phyloP scores from a whole-genome alignment of 768 basidiomycete species.

The Saitozyma podzolica region DNA sequence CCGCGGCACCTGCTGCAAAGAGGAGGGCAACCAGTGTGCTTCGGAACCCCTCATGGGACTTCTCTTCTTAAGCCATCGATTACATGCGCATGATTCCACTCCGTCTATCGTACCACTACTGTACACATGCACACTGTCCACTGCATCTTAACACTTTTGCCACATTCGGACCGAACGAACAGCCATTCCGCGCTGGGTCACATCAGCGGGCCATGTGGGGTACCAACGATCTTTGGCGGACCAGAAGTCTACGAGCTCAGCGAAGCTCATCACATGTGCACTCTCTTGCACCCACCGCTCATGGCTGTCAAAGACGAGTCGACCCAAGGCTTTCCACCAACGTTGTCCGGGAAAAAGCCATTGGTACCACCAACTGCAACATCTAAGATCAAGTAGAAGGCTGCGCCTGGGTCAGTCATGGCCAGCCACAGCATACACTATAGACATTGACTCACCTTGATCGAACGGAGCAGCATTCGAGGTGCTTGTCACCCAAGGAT shows the following conservation, averaged over 20 bases:
- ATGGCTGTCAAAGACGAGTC: constrained; percentile 30
- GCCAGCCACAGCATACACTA: not conserved
- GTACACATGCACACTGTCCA: too few species aligned
- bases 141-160: constrained; percentile 2
- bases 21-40: too few species aligned
- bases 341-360: constrained; percentile 82
- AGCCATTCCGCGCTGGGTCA: constrained; percentile 23
- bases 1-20: too few species aligned
- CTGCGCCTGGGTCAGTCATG: not conserved
- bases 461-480: constrained; percentile 61
- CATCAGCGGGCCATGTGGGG: constrained; percentile 26
- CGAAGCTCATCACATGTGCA: not conserved
- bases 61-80: too few species aligned
- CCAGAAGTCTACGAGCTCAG: constrained; percentile 22
- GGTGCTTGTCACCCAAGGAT: constrained; percentile 63
- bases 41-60: too few species aligned
- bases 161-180: constrained; percentile 29
- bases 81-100: too few species aligned
- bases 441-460: constrained; percentile 58
- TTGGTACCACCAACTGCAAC: constrained; percentile 77
- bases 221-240: constrained; percentile 25
- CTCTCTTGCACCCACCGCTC: constrained; percentile 23
- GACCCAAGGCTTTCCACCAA: constrained; percentile 57
- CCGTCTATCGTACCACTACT: too few species aligned
- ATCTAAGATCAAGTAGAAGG: constrained; percentile 76